Evolutionary conservation across 2,329 filamentous ascomycete genomes (phyloP).

Genomic region (Cladosporium sp.): DNA sequence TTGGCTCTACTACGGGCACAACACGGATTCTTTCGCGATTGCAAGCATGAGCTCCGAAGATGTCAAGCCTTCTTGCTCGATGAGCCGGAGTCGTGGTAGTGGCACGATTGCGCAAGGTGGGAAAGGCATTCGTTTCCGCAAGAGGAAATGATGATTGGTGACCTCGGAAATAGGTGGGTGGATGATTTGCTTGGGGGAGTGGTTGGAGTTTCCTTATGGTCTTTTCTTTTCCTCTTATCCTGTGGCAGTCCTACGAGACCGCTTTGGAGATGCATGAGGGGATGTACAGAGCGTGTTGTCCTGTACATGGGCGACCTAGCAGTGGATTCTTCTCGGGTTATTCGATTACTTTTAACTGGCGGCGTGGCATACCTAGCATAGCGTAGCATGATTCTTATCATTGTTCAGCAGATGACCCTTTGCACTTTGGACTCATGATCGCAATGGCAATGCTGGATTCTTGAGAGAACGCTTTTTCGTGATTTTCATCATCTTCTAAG

Average conservation of each 20-base stretch:
- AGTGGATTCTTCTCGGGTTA: neutral
- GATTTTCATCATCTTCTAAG: neutral
- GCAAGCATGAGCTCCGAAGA: conserved; percentile 86
- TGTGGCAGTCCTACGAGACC: neutral
- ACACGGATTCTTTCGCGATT: conserved; percentile 83
- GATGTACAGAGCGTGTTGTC: neutral
- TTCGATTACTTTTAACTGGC: neutral
- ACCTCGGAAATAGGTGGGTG: neutral
- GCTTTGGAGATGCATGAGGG: neutral
- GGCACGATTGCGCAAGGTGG: conserved; percentile 58
- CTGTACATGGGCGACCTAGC: too few relatives aligned
- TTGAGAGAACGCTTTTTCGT: neutral
- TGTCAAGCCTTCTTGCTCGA: conserved; percentile 73
- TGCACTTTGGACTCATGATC: too few relatives aligned
- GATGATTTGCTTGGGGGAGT: too few relatives aligned
- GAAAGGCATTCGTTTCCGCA: conserved; percentile 14
- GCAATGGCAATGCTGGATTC: too few relatives aligned
- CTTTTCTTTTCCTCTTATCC: neutral
- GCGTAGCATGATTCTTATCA: neutral
- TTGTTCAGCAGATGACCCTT: too few relatives aligned
- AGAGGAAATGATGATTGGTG: conserved; percentile 1
- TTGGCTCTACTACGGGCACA: conserved; percentile 92
- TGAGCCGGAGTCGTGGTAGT: conserved; percentile 71
- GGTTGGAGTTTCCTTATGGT: neutral
- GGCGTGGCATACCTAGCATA: conserved; percentile 7